Conservation (phyloP, 2,329 filamentous ascomycete genomes). For the Aspergillus sp. region DNA sequence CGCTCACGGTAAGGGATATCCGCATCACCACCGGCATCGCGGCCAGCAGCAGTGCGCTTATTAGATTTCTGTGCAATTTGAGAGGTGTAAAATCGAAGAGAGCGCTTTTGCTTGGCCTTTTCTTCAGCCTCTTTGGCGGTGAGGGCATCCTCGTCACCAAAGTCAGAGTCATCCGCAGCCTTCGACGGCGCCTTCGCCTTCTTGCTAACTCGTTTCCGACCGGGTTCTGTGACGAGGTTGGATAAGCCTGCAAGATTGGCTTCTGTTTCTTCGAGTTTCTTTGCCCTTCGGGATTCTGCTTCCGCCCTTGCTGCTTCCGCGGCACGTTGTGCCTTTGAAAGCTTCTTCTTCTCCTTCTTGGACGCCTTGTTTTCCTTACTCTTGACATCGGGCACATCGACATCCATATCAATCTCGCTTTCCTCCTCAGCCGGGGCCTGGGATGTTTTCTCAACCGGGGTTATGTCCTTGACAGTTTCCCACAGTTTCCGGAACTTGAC, state of each 20-base stretch:
- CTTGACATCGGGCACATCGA: slow-evolving; percentile 23
- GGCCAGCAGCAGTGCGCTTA: slow-evolving; percentile 65
- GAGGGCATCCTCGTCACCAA: slow-evolving; percentile 83
- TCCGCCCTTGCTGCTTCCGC: slow-evolving; percentile 55
- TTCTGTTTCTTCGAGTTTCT: slow-evolving; percentile 58
- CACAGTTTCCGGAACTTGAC: slow-evolving; percentile 79
- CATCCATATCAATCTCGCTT: slow-evolving; percentile 24
- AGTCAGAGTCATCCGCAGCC: slow-evolving; percentile 72
- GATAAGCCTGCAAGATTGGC: slow-evolving; percentile 74
- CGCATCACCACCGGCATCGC: slow-evolving; percentile 60
- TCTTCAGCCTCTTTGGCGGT: slow-evolving; percentile 77
- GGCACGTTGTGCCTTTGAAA: slow-evolving; percentile 51
- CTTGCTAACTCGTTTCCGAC: slow-evolving; percentile 46
- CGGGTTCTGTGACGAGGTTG: slow-evolving; percentile 53
- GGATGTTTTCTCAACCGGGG: slow-evolving; percentile 43
- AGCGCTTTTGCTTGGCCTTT: slow-evolving; percentile 88
- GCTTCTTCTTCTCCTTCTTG: slow-evolving; percentile 44
- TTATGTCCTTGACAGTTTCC: slow-evolving; percentile 70
- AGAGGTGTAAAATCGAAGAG: slow-evolving; percentile 94
- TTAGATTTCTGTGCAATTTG: slow-evolving; percentile 95
- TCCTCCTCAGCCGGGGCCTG: slow-evolving; percentile 6
- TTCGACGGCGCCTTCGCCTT: slow-evolving; percentile 33
- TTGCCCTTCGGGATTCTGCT: slow-evolving; percentile 54
- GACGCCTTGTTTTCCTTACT: slow-evolving; percentile 39
- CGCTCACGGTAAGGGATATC: slow-evolving; percentile 81